Conservation (phyloP, 1,284 basidiomycete species). For the Ustilago cynodontis region DNA sequence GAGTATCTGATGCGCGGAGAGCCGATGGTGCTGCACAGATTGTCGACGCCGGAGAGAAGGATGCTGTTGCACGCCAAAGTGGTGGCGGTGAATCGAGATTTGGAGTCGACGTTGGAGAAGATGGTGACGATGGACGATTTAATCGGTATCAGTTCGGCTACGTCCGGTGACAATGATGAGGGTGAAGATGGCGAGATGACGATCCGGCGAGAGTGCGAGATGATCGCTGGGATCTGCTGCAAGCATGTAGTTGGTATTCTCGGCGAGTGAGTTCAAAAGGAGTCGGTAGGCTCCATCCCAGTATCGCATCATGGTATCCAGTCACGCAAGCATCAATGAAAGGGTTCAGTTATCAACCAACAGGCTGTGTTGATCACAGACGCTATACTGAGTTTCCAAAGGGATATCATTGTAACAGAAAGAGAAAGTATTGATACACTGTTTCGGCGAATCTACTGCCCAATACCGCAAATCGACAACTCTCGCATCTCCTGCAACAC, state of each 20-base stretch:
- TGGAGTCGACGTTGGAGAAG: constrained; percentile 28
- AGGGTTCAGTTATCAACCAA: neutral
- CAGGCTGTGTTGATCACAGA: no score
- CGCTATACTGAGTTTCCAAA: neutral
- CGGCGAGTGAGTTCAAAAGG: constrained; percentile 7
- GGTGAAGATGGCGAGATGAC: constrained; percentile 5
- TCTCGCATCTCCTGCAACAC: constrained; percentile 96
- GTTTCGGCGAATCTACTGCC: constrained; percentile 25
- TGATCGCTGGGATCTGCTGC: constrained; percentile 36
- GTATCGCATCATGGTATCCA: neutral
- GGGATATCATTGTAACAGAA: neutral
- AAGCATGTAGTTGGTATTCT: constrained; percentile 37
- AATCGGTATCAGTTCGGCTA: neutral
- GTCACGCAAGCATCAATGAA: neutral
- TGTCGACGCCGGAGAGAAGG: constrained; percentile 5
- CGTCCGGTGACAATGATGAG: neutral
- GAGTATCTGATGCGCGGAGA: constrained; percentile 9
- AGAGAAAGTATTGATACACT: neutral
- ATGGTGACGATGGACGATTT: constrained; percentile 21
- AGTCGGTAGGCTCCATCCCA: neutral
- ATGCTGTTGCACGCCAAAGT: constrained; percentile 21
- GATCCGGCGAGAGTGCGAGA: constrained; percentile 25
- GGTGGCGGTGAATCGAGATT: constrained; percentile 7
- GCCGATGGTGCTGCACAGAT: neutral
- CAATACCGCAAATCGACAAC: constrained; percentile 78